Conservation (phyloP, 306 rosid genomes). For the Dryas alaskensis region DNA sequence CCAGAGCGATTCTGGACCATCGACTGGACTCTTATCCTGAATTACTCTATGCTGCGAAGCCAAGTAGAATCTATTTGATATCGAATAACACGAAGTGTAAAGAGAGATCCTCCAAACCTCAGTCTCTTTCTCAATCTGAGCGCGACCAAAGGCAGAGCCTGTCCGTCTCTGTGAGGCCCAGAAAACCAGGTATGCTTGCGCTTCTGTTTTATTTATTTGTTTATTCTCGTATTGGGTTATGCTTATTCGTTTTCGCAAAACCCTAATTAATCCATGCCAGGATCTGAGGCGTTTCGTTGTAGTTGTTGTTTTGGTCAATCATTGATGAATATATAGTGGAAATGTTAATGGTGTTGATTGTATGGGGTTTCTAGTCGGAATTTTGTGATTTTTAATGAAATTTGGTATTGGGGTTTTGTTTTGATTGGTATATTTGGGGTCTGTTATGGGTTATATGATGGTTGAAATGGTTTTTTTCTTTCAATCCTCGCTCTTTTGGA, state of each 20-base stretch:
- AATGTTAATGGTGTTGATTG: constrained; percentile 1
- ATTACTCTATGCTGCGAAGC: constrained; percentile 8
- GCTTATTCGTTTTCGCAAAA: constrained; percentile 12
- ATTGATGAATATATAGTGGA: background rate
- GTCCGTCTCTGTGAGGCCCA: constrained; percentile 21
- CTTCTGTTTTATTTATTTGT: constrained; percentile 22
- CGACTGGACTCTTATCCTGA: constrained; percentile 45
- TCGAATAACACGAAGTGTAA: background rate
- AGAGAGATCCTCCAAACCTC: constrained; percentile 3
- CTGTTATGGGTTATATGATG: background rate
- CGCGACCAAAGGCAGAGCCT: constrained; percentile 16
- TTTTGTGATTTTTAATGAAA: constrained; percentile 17
- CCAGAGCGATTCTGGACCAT: constrained; percentile 21
- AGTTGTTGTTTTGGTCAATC: background rate
- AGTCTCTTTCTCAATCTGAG: constrained; percentile 24
- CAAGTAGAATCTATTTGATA: background rate
- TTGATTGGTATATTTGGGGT: constrained; percentile 8
- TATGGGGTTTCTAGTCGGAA: background rate
- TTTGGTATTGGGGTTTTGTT: constrained; percentile 16
- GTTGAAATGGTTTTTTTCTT: background rate
- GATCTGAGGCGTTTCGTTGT: constrained; percentile 25
- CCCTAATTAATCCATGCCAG: constrained; percentile 40
- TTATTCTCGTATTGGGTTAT: background rate
- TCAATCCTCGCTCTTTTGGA: background rate
- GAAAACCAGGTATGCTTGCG: constrained; percentile 42